Conservation (phyloP, 1,284 basidiomycete genomes). For the Tylopilus sp. region DNA sequence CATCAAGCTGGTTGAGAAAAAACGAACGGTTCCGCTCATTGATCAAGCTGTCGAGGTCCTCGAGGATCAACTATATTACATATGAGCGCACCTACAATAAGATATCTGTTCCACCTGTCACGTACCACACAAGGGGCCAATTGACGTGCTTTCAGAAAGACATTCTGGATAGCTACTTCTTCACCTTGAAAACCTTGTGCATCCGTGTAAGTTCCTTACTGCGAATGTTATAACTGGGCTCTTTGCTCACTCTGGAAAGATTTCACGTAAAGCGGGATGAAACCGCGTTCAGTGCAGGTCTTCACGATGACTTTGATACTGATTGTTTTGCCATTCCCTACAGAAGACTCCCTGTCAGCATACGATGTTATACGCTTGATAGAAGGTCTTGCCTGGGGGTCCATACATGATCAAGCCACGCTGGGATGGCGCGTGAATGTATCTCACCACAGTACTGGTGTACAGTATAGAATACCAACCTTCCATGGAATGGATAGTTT, state of each 20-base stretch:
- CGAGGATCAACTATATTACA: slow-evolving; percentile 46
- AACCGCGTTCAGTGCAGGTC: slow-evolving; percentile 54
- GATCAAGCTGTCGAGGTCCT: slow-evolving; percentile 80
- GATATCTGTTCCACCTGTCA: not conserved
- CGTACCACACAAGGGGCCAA: slow-evolving; percentile 65
- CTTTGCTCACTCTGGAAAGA: slow-evolving; percentile 53
- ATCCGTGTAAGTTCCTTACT: slow-evolving; percentile 1
- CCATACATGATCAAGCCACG: slow-evolving; percentile 72
- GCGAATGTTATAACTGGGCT: not conserved
- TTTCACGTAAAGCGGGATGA: slow-evolving; percentile 74
- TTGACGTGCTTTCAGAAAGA: slow-evolving; percentile 66
- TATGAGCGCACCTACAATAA: not conserved
- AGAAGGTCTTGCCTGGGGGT: slow-evolving; percentile 51
- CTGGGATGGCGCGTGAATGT: slow-evolving; percentile 33
- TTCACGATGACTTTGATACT: slow-evolving; percentile 76
- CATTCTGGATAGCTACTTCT: slow-evolving; percentile 58
- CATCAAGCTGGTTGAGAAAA: slow-evolving; percentile 82
- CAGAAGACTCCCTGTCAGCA: slow-evolving; percentile 2
- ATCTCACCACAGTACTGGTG: not conserved
- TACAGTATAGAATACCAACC: slow-evolving; percentile 37
- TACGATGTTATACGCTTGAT: not conserved
- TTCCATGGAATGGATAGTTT: slow-evolving; percentile 79
- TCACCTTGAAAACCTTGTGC: slow-evolving; percentile 57
- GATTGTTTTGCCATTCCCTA: slow-evolving; percentile 83
- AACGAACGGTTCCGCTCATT: slow-evolving; percentile 73